A percentile compares a stretch with the other conserved stretches of the same genome.
These are phyloP conservation scores for Bruguiera hainesii DNA, from an alignment of 441 rosid species.

Conservation along the genomic window DNA sequence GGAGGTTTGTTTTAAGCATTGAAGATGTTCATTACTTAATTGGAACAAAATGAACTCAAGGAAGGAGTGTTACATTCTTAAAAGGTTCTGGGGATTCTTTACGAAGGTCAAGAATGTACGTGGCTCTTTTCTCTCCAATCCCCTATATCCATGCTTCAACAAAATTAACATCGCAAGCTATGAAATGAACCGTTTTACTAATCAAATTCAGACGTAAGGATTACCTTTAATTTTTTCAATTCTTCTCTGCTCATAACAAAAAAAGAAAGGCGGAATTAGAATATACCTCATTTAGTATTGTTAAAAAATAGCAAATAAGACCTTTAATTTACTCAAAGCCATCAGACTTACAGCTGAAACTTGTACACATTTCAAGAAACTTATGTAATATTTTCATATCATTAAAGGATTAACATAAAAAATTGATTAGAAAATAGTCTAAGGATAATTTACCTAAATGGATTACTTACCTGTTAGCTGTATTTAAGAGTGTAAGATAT, in stretches of 20 bases:
- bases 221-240: slow-evolving; percentile 50
- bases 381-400: too few relatives aligned
- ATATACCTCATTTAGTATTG: neutral
- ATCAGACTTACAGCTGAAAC: neutral
- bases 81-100: slow-evolving; percentile 64
- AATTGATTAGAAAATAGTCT: too few relatives aligned
- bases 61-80: slow-evolving; percentile 37
- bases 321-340: too few relatives aligned
- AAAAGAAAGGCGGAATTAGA: neutral
- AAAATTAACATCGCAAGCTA: neutral
- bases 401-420: too few relatives aligned
- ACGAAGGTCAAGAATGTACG: slow-evolving; percentile 56
- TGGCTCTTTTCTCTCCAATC: slow-evolving; percentile 78
- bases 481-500: neutral
- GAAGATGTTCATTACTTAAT: neutral
- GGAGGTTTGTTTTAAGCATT: neutral
- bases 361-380: neutral
- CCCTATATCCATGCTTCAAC: slow-evolving; percentile 42
- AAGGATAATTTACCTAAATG: neutral
- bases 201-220: neutral
- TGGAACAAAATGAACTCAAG: neutral
- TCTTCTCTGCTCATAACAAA: slow-evolving; percentile 45
- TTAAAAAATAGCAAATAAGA: too few relatives aligned
- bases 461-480: neutral
- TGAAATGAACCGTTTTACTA: neutral